phyloP scores from a whole-genome alignment of 768 basidiomycete genomes.

The Phanerodontia chrysosporium region DNA sequence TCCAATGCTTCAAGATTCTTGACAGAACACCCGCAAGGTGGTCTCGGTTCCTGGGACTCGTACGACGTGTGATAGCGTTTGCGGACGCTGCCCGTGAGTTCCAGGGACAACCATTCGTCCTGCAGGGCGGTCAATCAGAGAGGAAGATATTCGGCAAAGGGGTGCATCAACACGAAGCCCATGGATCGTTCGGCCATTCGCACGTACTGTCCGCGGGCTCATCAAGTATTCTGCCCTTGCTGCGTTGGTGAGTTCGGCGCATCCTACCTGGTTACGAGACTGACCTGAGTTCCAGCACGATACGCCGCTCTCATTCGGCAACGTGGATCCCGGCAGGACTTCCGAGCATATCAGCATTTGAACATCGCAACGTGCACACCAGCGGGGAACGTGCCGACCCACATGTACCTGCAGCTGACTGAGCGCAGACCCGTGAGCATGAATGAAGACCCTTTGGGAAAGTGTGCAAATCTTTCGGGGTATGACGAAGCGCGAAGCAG shows the following conservation, averaged over 20 bases:
- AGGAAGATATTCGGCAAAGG: too few relatives aligned
- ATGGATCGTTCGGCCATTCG: too few relatives aligned
- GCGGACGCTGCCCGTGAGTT: too few relatives aligned
- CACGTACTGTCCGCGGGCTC: too few relatives aligned
- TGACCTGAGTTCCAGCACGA: neutral
- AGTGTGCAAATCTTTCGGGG: neutral
- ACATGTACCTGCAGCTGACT: neutral
- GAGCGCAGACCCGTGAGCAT: neutral
- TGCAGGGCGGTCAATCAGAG: too few relatives aligned
- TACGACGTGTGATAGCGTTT: too few relatives aligned
- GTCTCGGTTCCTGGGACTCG: too few relatives aligned
- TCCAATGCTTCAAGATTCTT: too few relatives aligned
- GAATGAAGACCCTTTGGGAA: neutral
- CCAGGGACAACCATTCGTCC: too few relatives aligned
- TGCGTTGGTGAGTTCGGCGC: neutral
- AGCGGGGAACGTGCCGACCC: neutral
- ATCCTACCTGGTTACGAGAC: neutral
- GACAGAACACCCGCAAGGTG: too few relatives aligned
- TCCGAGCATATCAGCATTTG: neutral
- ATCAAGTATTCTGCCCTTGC: neutral
- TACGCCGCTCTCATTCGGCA: neutral
- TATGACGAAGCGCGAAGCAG: neutral
- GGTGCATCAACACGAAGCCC: too few relatives aligned
- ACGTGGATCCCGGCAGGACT: neutral
- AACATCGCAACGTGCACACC: neutral